phyloP scores from a whole-genome alignment of 345 rosid species.

The Kandelia obovata region DNA sequence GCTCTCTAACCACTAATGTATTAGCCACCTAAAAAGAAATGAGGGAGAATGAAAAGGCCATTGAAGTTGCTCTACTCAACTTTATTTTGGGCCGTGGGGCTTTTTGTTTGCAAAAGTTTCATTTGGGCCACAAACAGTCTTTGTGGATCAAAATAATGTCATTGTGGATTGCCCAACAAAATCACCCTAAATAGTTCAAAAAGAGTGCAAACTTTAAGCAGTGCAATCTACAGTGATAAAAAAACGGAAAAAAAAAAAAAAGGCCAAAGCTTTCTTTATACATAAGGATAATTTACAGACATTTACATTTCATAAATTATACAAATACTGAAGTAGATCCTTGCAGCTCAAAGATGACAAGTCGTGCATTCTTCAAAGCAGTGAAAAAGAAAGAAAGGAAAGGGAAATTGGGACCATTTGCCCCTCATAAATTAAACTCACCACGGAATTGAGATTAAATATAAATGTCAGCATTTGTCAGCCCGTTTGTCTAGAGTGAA shows the following conservation, averaged over 20 bases:
- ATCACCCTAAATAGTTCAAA: background rate
- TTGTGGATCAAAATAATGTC: background rate
- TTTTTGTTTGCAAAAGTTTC: too few relatives aligned
- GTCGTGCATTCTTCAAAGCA: conserved; percentile 32
- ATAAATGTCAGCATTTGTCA: conserved; percentile 21
- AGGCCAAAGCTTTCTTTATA: conserved; percentile 17
- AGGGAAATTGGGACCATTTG: conserved; percentile 15
- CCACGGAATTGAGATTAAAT: conserved; percentile 27
- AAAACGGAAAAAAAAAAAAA: background rate
- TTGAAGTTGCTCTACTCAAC: background rate
- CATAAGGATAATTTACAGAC: conserved; percentile 39
- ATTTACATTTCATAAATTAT: conserved; percentile 53
- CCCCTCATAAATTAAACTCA: conserved; percentile 37
- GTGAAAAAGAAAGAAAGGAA: conserved; percentile 11
- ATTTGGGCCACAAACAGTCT: background rate
- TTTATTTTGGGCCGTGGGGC: too few relatives aligned
- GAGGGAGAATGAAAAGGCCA: too few relatives aligned
- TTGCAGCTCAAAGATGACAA: conserved; percentile 23
- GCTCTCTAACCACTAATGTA: too few relatives aligned
- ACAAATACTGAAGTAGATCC: conserved; percentile 26
- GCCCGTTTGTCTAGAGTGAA: conserved; percentile 27
- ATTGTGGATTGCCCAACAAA: conserved; percentile 7
- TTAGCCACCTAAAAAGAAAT: too few relatives aligned
- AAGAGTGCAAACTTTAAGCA: background rate
- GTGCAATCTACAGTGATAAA: background rate